Base-by-base conservation (phyloP, 1,284 basidiomycete genomes). In the Cystobasidiaceae sp. region DNA sequence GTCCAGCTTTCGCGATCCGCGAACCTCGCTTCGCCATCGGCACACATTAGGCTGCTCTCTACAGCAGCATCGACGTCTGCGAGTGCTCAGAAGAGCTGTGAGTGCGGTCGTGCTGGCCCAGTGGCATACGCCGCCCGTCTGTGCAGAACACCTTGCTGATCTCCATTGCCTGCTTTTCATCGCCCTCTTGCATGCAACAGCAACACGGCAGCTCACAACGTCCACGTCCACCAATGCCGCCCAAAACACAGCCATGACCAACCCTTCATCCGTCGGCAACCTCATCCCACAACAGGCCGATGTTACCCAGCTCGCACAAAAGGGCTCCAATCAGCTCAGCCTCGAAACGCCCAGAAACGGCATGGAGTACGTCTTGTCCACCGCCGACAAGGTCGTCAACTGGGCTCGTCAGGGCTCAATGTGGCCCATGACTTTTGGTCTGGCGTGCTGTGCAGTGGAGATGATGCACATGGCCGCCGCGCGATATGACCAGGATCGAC, bases 371-470 rank as follows among this genome's bases (percentile, higher is more conserved):
- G 93, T 97, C 0, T 82, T 98, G 45, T 91, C 93, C 1, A 94
- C 93, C 0, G 80, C 97, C 67, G 94, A 99, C 81, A 97, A 97
- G 81, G 84, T 98, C 45, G 89, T 88, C 73, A 98, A 98, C 78
- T 98, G 94, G 94, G 93, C 88, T 15, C 83, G 94, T 66, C 93
- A 97, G 79, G 88, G 94, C 64, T 96, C 91, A 32, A 94, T 97
- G 86, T 99, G 96, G 96, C 96, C 96, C 45, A 96, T 98, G 93
- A 97, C 93, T 50, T 97, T 92, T 77, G 89, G 92, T 79, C 85
- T 99, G 61, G 94, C 96, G 3, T 98, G 94, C 79, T 99, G 94
- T 78, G 96, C 94, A 62, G 93, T 99, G 46, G 94, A 99, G 81
- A 78, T 79, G 77, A 79, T 79, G 79, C 93, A 96, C 80, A 92